These are phyloP conservation scores for Exserohilum rostratum DNA, from an alignment of 2,329 filamentous ascomycete species.

Conservation along the genomic window DNA sequence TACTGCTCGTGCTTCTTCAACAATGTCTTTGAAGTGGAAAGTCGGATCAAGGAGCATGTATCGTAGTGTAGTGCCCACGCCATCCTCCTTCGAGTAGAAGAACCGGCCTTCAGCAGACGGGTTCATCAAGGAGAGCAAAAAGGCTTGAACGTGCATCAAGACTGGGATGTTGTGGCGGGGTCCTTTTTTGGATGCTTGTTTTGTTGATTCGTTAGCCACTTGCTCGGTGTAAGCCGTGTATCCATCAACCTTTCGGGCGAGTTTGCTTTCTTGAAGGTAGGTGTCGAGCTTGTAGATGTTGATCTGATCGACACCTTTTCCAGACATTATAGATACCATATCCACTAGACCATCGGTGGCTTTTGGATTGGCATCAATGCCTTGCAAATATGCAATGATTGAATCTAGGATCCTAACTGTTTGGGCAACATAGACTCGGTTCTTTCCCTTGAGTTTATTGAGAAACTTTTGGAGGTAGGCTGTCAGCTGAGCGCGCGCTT, in stretches of 20 bases:
- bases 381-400: slow-evolving; percentile 71
- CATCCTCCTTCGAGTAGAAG: slow-evolving; percentile 59
- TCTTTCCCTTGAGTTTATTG: slow-evolving; percentile 86
- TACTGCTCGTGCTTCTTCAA: slow-evolving; percentile 81
- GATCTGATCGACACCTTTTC: slow-evolving; percentile 92
- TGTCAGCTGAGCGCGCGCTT: slow-evolving; percentile 75
- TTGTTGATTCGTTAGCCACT: slow-evolving; percentile 37
- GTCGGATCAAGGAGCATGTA: slow-evolving; percentile 92
- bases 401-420: slow-evolving; percentile 83
- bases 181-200: slow-evolving; percentile 9
- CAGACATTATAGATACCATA: slow-evolving; percentile 73
- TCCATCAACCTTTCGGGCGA: slow-evolving; percentile 92
- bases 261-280: slow-evolving; percentile 89
- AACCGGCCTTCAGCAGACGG: slow-evolving; percentile 71
- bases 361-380: slow-evolving; percentile 49
- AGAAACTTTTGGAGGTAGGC: slow-evolving; percentile 87
- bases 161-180: slow-evolving; percentile 55
- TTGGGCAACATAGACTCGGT: slow-evolving; percentile 88
- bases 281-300: slow-evolving; percentile 87
- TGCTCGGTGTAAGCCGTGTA: slow-evolving; percentile 72
- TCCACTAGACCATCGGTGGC: slow-evolving; percentile 70
- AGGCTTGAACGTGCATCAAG: slow-evolving; percentile 67
- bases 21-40: slow-evolving; percentile 86
- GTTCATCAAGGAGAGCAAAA: slow-evolving; percentile 85
- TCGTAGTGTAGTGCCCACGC: slow-evolving; percentile 67